phyloP scores from a whole-genome alignment of 75 land plant species.

The Picea sitchensis region DNA sequence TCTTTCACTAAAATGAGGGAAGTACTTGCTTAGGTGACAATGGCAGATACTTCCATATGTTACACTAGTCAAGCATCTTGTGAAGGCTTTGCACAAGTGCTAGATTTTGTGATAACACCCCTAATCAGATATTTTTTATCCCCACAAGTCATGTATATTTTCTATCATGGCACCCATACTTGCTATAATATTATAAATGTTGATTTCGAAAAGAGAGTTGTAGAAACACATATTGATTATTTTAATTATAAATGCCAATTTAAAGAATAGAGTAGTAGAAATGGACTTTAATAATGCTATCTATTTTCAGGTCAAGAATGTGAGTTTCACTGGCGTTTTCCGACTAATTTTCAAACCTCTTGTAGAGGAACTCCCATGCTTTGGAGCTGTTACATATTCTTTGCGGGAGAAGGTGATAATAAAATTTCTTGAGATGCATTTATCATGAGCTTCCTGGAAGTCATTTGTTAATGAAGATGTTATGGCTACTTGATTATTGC shows the following conservation, averaged over 20 bases:
- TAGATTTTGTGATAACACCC: no score
- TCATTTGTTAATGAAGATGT: neutral
- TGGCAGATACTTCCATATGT: no score
- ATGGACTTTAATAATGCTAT: neutral
- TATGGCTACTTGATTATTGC: neutral
- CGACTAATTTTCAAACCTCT: conserved; percentile 87
- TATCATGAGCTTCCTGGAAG: neutral
- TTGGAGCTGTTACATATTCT: conserved; percentile 91
- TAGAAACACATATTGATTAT: neutral
- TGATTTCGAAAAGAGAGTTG: neutral
- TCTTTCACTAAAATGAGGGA: no score
- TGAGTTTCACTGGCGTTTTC: conserved; percentile 77
- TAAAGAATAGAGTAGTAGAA: no score
- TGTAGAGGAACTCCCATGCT: conserved; percentile 83
- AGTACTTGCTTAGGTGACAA: no score
- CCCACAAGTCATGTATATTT: neutral
- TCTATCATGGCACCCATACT: neutral
- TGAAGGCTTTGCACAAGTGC: no score
- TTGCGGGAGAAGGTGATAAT: conserved; percentile 62
- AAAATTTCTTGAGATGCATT: neutral
- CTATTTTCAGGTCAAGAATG: conserved; percentile 68
- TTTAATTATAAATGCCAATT: no score
- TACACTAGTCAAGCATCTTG: no score
- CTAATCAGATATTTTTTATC: neutral
- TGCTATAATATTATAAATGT: neutral